phyloP scores from a whole-genome alignment of 1,284 basidiomycete species.

The Puccinia hordei region DNA sequence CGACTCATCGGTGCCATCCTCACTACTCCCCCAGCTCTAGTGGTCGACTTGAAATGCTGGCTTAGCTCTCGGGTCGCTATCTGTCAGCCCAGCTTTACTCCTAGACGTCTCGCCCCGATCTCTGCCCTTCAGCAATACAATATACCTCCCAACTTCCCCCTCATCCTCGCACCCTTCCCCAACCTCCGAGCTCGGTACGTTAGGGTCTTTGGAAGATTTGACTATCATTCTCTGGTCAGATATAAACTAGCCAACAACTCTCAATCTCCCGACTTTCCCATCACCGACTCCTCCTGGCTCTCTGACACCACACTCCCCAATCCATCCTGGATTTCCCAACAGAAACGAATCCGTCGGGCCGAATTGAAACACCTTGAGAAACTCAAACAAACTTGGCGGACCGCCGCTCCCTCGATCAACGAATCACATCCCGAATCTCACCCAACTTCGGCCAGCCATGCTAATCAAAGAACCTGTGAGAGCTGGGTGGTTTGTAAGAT shows the following conservation, averaged over 20 bases:
- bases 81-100: slow-evolving; percentile 41
- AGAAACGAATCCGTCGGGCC: background rate
- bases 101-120: slow-evolving; percentile 25
- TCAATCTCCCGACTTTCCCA: slow-evolving; percentile 6
- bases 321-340: slow-evolving; percentile 32
- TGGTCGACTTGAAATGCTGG: slow-evolving; percentile 25
- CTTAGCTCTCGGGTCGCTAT: slow-evolving; percentile 20
- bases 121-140: background rate
- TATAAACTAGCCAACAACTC: background rate
- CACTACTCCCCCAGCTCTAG: background rate
- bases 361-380: slow-evolving; percentile 36
- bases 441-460: background rate
- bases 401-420: slow-evolving; percentile 17
- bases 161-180: slow-evolving; percentile 34
- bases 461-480: background rate
- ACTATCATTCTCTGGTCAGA: slow-evolving; percentile 3
- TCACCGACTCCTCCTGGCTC: background rate
- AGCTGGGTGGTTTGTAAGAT: slow-evolving; percentile 42
- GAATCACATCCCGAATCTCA: slow-evolving; percentile 1
- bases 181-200: slow-evolving; percentile 34
- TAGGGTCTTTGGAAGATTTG: slow-evolving; percentile 27
- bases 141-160: slow-evolving; percentile 31
- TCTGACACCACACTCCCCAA: slow-evolving; percentile 8
- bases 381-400: slow-evolving; percentile 26
- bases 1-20: slow-evolving; percentile 35